A percentile compares a stretch with the other conserved stretches of the same genome.
Evolutionary conservation across 768 basidiomycete genomes (phyloP).

Genomic region (Pisolithus sp.): DNA sequence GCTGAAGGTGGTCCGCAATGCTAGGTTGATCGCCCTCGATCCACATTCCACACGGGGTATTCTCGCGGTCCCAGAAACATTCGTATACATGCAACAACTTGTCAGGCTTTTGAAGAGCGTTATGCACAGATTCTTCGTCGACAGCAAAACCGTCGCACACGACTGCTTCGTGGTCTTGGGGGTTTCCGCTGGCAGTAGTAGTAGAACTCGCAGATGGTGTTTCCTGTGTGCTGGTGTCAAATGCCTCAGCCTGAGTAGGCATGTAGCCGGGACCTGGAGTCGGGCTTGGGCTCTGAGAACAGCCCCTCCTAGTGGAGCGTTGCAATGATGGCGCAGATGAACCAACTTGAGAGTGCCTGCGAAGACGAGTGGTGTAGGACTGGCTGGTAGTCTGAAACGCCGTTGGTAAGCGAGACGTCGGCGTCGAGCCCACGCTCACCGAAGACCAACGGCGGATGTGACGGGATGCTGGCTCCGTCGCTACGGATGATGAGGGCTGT

Average conservation of each 20-base stretch:
- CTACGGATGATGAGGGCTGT: constrained; percentile 12
- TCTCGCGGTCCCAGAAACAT: constrained; percentile 22
- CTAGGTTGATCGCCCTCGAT: constrained; percentile 29
- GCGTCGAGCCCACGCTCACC: constrained; percentile 15
- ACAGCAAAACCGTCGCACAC: constrained; percentile 21
- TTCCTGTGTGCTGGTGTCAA: background rate
- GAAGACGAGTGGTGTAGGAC: constrained; percentile 9
- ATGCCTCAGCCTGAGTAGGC: background rate
- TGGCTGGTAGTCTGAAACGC: constrained; percentile 10
- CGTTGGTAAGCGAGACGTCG: constrained; percentile 19
- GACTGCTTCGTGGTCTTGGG: constrained; percentile 13
- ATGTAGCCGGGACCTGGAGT: constrained; percentile 11
- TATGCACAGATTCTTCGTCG: constrained; percentile 24
- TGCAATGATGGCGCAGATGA: constrained; percentile 5
- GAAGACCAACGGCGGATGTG: constrained; percentile 28
- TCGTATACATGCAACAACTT: constrained; percentile 24
- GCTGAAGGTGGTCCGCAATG: constrained; percentile 27
- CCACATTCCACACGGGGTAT: constrained; percentile 27
- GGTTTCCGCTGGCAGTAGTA: background rate
- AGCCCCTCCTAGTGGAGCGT: background rate
- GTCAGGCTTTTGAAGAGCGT: constrained; percentile 16
- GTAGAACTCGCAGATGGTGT: background rate
- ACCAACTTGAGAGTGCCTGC: constrained; percentile 14
- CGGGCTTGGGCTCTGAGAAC: constrained; percentile 20
- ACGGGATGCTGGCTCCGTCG: constrained; percentile 22